These are phyloP conservation scores for Tephrocybe rancida DNA, from an alignment of 768 basidiomycete species.

Conservation along the genomic window DNA sequence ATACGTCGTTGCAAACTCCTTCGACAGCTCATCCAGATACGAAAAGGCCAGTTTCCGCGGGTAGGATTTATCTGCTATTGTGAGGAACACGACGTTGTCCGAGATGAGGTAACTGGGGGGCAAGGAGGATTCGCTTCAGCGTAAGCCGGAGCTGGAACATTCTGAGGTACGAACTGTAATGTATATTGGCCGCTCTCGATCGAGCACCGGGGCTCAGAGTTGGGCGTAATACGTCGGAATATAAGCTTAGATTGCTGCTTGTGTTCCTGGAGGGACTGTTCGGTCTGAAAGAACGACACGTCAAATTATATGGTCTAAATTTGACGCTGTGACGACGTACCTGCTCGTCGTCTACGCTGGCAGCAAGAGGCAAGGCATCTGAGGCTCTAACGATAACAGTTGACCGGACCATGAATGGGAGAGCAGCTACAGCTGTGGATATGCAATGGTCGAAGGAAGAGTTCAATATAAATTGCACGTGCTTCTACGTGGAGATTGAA, in stretches of 20 bases:
- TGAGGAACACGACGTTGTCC: constrained; percentile 93
- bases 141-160: constrained; percentile 6
- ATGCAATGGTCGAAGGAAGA: neutral
- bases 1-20: constrained; percentile 93
- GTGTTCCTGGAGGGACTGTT: constrained; percentile 92
- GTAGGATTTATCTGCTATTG: constrained; percentile 96
- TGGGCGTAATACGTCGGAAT: constrained; percentile 90
- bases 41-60: constrained; percentile 97
- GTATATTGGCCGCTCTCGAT: constrained; percentile 96
- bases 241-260: constrained; percentile 98
- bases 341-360: constrained; percentile 97
- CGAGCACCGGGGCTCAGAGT: constrained; percentile 94
- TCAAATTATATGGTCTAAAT: constrained; percentile 3
- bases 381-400: constrained; percentile 85
- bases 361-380: constrained; percentile 89
- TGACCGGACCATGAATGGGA: constrained; percentile 72
- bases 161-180: constrained; percentile 75
- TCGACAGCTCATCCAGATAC: constrained; percentile 94
- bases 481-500: constrained; percentile 19
- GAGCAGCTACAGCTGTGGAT: no score
- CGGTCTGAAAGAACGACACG: constrained; percentile 61
- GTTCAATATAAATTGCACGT: constrained; percentile 16
- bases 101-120: constrained; percentile 86
- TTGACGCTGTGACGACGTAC: constrained; percentile 41
- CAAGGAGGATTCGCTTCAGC: constrained; percentile 5